Conservation (phyloP, 1,139 yeast genomes). For the Sugiyamaella grinbergsii region DNA sequence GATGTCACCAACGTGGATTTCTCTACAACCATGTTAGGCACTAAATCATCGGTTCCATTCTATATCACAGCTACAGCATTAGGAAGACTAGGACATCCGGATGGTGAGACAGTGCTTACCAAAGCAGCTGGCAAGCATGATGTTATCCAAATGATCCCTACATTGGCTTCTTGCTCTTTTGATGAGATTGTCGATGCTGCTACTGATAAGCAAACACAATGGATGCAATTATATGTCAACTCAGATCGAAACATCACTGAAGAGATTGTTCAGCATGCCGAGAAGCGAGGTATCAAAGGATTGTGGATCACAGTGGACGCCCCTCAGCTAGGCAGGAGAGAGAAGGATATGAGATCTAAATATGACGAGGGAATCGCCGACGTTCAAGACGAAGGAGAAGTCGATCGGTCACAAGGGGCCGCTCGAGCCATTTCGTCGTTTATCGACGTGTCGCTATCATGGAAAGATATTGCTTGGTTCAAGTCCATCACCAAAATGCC, state of each 20-base stretch:
- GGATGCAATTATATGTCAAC: slow-evolving; percentile 91
- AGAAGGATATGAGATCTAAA: slow-evolving; percentile 59
- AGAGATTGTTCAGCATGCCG: slow-evolving; percentile 68
- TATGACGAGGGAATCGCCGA: slow-evolving; percentile 65
- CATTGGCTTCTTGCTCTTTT: slow-evolving; percentile 56
- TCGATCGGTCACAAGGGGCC: slow-evolving; percentile 78
- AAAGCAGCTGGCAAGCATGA: slow-evolving; percentile 52
- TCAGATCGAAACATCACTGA: slow-evolving; percentile 64
- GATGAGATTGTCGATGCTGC: slow-evolving; percentile 58
- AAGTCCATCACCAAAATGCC: slow-evolving; percentile 61
- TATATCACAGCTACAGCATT: slow-evolving; percentile 62
- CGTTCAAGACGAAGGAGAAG: slow-evolving; percentile 47
- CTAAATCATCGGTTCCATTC: slow-evolving; percentile 51
- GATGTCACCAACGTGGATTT: slow-evolving; percentile 64
- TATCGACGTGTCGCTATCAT: slow-evolving; percentile 75
- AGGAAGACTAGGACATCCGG: slow-evolving; percentile 58
- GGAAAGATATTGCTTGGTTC: slow-evolving; percentile 67
- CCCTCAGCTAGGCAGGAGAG: slow-evolving; percentile 92
- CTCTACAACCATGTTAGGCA: slow-evolving; percentile 57
- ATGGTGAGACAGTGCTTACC: slow-evolving; percentile 57
- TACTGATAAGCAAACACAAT: slow-evolving; percentile 61
- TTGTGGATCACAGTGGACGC: slow-evolving; percentile 91
- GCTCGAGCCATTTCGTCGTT: slow-evolving; percentile 83
- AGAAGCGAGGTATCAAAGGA: slow-evolving; percentile 72
- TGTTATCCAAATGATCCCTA: slow-evolving; percentile 59